Base-by-base conservation (phyloP, 495 filamentous ascomycete species). In the Trichoderma virens region DNA sequence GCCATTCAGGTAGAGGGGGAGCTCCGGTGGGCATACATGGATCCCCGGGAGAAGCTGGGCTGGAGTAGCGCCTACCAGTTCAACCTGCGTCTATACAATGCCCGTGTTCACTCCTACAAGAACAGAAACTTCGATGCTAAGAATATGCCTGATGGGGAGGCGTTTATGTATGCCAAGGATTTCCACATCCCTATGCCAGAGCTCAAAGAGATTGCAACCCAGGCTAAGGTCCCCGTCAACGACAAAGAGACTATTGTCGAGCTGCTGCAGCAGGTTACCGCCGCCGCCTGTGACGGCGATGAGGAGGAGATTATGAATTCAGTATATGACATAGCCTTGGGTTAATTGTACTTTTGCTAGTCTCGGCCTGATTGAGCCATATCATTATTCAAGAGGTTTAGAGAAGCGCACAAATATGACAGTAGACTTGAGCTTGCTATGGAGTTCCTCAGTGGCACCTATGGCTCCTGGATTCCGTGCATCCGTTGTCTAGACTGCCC, bases 1-100 rank as follows among this genome's bases (percentile, higher is more conserved):
- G 88, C 93, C 59, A 87, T 97, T 18, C 83, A 89, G 66, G 85
- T 88, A 27, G 92, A 96, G 76, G 90, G 91, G 8, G 91, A 88
- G 64, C 82, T 82, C 60, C 83, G 93, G 66, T 96, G 95, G 94
- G 77, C 83, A 56, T 81, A 81, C 51, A 91, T 97, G 88, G 74
- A 76, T 5, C 79, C 86, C 0, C 71, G 75, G 0, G 85, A 96
- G 73, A 93, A 95, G 77, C 81, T 89, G 87, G 74, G 85, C 67
- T 93, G 88, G 88, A 88, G 89, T 73, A 79, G 85, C 47, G 80
- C 86, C 23, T 93, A 93, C 71, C 81, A 83, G 66, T 85, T 88
- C 75, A 93, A 93, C 70, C 85, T 91, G 56, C 86, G 86, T n/a
- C 74, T 85, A 30, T 93, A 93, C 78, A 85, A 88, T 68, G 83